These are phyloP conservation scores for Leccinum pellstonianum DNA, from an alignment of 768 basidiomycete species.

Conservation along the genomic window DNA sequence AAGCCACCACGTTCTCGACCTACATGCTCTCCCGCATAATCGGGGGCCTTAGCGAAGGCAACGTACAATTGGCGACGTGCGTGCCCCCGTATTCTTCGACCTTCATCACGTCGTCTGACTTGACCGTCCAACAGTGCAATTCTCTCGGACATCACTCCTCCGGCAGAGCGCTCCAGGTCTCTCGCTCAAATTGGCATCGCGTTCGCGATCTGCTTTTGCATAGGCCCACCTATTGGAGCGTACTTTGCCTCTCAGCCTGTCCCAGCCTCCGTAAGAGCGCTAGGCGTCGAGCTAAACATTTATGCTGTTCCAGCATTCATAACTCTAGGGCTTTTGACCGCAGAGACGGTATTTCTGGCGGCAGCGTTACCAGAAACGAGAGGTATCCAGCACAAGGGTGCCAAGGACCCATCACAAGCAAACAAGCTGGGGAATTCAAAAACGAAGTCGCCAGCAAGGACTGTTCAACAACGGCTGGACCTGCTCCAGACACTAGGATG, in stretches of 20 bases:
- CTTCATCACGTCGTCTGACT: not conserved
- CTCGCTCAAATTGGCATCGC: conserved; percentile 94
- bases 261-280: conserved; percentile 52
- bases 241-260: conserved; percentile 90
- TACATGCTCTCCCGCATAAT: conserved; percentile 89
- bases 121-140: conserved; percentile 63
- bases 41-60: conserved; percentile 94
- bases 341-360: conserved; percentile 79
- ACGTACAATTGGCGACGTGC: conserved; percentile 94
- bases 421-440: conserved; percentile 17
- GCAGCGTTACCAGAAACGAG: conserved; percentile 85
- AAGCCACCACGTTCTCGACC: conserved; percentile 85
- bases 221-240: conserved; percentile 92
- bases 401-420: conserved; percentile 20
- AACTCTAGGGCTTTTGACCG: conserved; percentile 70
- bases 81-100: conserved; percentile 28
- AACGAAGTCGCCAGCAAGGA: conserved; percentile 16
- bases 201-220: conserved; percentile 92
- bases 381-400: conserved; percentile 35
- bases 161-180: conserved; percentile 78
- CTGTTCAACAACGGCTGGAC: conserved; percentile 49
- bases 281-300: conserved; percentile 73
- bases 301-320: conserved; percentile 89
- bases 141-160: conserved; percentile 85
- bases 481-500: conserved; percentile 59